Base-by-base conservation (phyloP, 1,284 basidiomycete genomes). In the Pseudozyma sp. region DNA sequence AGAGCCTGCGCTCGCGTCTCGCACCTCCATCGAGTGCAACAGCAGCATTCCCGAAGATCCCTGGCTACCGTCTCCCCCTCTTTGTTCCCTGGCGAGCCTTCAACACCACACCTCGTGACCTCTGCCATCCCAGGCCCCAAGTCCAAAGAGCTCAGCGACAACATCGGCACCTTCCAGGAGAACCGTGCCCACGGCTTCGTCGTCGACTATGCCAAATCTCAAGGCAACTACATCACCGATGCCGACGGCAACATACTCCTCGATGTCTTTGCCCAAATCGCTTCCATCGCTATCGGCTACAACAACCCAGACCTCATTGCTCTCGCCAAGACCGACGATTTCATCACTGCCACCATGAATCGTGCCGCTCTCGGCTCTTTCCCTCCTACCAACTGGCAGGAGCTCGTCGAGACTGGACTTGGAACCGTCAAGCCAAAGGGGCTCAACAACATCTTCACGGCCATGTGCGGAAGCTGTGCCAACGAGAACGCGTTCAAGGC, bases 361-460 rank as follows among this genome's bases (percentile, higher is more conserved):
- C 82, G 88, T 61, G 88, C 88, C 4, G 88, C 88, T 11, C 83
- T 89, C 14, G 88, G 88, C 10, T 86, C 86, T 11, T 89, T 89
- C 85, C 88, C 88, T 3, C 86, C 87, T 5, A 84, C 82, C 13
- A 81, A 87, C 50, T 89, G 87, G 87, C 83, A 84, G 8, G 82
- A 86, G 58, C 86, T 83, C 59, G 82, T 88, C 56, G 82, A 87
- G 51, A 84, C 85, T 0, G 87, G 88, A 21, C 82, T 89, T 38
- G 84, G 88, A 66, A 87, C 61, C 4, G 88, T 88, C 59, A 85
- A 84, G 11, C 88, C 88, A 9, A 86, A 86, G 55, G 88, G 88
- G 0, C 79, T 88, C 25, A 25, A 71, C 40, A 86, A 89, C 67
- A 79, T 88, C 84, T 86, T 83, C 51, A 84, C 82, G 6, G 78